Evolutionary conservation across 352 stramenopile species (phyloP), one percentile per base, ranked within the genome.

Genomic region (Nothophytophthora sp.): DNA sequence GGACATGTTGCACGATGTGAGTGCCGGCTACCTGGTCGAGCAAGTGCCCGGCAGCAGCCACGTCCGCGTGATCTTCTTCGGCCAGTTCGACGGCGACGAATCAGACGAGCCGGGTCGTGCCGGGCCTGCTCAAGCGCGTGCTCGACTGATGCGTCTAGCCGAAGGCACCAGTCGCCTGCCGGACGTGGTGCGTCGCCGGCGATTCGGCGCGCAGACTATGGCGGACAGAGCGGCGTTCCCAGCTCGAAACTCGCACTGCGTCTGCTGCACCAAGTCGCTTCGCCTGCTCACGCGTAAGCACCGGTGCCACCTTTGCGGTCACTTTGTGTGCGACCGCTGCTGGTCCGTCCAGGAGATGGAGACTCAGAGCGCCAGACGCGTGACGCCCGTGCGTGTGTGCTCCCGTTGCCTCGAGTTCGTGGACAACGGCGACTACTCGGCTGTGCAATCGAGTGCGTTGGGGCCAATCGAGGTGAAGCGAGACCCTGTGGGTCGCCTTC

Each of bases 381-480:
- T 72, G 22, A 62, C 63, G 10, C 51, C 50, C 7, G 51, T 82
- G 15, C 69, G 73, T 20, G 53, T 84, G 13, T 88, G 76, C 35
- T 25, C 40, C 3, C 55, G 60, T 9, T 88, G 76, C 46, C 51
- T 84, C 11, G 63, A 71, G 19, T 66, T 64, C n/a, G 71, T 88
- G 11, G 70, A 88, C 33, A 49, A 55, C 12, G 68, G 73, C 40
- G 68, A 85, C 46, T 87, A 81, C 38, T 48, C 60, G 9, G 52
- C 37, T 10, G 62, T 71, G 20, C 35, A 52, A 1, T 48, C 42
- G 1, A 45, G 5, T 20, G 73, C 38, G 2, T 25, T 63, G 9
- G 60, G 60, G 2, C 43, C 37, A 6, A 3, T 63, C 2, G 34
- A 63, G 35, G 56, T 70, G 18, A 48, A 45, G 36, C 34, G 56